phyloP scores from a whole-genome alignment of 495 filamentous ascomycete species.

The Penicillium coffeae region DNA sequence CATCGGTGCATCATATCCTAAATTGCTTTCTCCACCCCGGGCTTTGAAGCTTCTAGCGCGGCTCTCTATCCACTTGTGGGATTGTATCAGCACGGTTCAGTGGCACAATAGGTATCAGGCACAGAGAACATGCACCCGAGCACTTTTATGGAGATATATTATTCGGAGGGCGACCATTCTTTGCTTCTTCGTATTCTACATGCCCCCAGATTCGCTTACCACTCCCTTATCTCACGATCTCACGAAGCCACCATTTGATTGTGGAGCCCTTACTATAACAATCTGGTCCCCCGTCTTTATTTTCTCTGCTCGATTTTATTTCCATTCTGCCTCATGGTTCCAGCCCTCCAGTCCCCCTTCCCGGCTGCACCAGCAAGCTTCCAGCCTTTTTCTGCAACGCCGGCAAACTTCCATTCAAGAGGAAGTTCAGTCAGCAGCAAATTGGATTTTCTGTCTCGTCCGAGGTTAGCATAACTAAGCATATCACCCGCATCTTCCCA shows the following conservation, averaged over 20 bases:
- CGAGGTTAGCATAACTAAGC: conserved; percentile 37
- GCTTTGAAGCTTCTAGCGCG: conserved; percentile 22
- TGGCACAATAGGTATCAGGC: conserved; percentile 24
- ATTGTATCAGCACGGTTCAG: conserved; percentile 15
- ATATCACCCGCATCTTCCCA: conserved; percentile 7
- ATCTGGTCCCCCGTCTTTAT: not conserved
- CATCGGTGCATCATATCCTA: conserved; percentile 14
- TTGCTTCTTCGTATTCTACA: conserved; percentile 16
- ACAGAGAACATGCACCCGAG: conserved; percentile 10
- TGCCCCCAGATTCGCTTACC: not conserved
- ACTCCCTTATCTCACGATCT: not conserved
- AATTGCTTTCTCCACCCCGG: conserved; percentile 16
- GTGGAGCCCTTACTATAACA: not conserved
- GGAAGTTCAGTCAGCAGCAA: conserved; percentile 32
- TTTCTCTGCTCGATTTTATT: conserved; percentile 1
- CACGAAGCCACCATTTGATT: not conserved
- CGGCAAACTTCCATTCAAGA: conserved; percentile 29
- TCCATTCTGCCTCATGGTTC: conserved; percentile 30
- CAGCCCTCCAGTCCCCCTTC: conserved; percentile 28
- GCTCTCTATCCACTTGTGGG: conserved; percentile 25
- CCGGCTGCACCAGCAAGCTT: conserved; percentile 33
- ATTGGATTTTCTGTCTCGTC: conserved; percentile 37
- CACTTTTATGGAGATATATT: conserved; percentile 11
- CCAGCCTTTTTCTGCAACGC: conserved; percentile 31
- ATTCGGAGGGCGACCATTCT: conserved; percentile 11